These are phyloP conservation scores for Zalaria sp. DNA, from an alignment of 2,329 filamentous ascomycete species.

Conservation along the genomic window DNA sequence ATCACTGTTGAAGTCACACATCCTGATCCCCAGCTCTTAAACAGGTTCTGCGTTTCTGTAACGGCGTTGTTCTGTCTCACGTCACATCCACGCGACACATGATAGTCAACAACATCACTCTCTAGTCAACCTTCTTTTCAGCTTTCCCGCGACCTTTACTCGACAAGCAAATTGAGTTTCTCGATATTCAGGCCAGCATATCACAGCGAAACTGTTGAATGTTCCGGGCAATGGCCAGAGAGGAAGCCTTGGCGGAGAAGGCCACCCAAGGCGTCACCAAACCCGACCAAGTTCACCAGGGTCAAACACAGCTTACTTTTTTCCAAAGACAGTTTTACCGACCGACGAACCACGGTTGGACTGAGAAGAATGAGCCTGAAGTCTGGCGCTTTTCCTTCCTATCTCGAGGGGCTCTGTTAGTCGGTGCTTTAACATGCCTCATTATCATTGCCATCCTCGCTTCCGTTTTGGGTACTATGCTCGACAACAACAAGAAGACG, in stretches of 20 bases:
- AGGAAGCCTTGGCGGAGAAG: neutral
- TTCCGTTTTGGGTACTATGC: conserved; percentile 10
- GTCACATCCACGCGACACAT: too few relatives aligned
- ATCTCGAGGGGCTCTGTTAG: conserved; percentile 11
- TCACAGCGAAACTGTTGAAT: too few relatives aligned
- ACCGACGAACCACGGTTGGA: neutral
- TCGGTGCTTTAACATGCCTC: conserved; percentile 6
- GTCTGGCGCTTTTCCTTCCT: conserved; percentile 13
- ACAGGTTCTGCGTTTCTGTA: too few relatives aligned
- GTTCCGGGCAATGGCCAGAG: neutral
- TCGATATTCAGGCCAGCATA: too few relatives aligned
- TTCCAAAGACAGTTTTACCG: conserved; percentile 13
- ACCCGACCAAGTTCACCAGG: neutral
- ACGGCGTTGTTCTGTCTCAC: too few relatives aligned
- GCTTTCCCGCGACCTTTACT: too few relatives aligned
- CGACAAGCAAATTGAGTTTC: too few relatives aligned
- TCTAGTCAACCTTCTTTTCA: too few relatives aligned
- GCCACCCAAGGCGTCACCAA: neutral
- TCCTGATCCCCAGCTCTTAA: too few relatives aligned
- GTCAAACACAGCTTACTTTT: conserved; percentile 8
- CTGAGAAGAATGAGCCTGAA: conserved; percentile 2
- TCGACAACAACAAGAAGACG: conserved; percentile 1
- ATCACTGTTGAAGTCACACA: too few relatives aligned
- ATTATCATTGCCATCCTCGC: conserved; percentile 11
- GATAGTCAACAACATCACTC: too few relatives aligned